Conservation (phyloP, 148 eudicot species). For the Diospyros lotus region DNA sequence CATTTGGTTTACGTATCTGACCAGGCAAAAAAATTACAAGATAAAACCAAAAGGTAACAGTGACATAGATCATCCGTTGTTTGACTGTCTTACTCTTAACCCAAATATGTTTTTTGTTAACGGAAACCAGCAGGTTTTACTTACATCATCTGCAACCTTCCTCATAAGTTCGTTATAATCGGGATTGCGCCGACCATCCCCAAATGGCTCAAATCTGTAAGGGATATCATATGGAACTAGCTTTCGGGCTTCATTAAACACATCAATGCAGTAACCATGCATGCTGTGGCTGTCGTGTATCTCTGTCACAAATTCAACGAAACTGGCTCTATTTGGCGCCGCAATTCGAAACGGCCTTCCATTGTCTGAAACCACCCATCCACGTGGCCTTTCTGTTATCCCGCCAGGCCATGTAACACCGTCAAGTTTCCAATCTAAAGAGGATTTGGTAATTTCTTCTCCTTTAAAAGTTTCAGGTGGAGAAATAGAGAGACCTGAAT, state of each 20-base stretch:
- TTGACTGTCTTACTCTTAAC: neutral
- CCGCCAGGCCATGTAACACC: constrained; percentile 35
- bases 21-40: neutral
- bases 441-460: constrained; percentile 4
- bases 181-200: constrained; percentile 35
- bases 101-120: neutral
- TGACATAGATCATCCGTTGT: too few relatives aligned
- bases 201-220: constrained; percentile 24
- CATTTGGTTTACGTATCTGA: neutral
- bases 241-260: constrained; percentile 32
- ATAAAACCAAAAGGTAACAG: neutral
- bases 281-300: constrained; percentile 13
- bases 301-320: constrained; percentile 32
- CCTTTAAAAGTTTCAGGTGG: constrained; percentile 23
- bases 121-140: constrained; percentile 3
- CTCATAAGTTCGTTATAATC: constrained; percentile 25
- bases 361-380: constrained; percentile 36
- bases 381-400: constrained; percentile 27
- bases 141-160: constrained; percentile 29
- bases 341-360: constrained; percentile 34
- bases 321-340: constrained; percentile 32
- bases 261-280: constrained; percentile 41
- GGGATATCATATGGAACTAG: constrained; percentile 36
- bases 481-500: constrained; percentile 31
- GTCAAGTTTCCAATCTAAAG: constrained; percentile 20